A percentile compares a stretch with the other conserved stretches of the same genome.
phyloP scores from a whole-genome alignment of 805 yeast genomes.

The Pichia nakasei region DNA sequence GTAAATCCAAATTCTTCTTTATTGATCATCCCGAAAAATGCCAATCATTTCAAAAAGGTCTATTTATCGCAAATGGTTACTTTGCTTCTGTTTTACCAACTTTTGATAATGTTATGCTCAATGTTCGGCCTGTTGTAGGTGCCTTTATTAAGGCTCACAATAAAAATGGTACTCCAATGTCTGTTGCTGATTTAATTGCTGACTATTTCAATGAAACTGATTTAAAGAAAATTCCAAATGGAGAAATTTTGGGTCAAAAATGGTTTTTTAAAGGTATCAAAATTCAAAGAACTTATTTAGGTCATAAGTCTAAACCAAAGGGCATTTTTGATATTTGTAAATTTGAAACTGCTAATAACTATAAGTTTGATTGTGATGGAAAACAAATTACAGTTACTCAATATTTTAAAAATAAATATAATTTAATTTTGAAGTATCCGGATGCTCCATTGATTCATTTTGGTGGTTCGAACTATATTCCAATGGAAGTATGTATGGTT shows the following conservation, averaged over 20 bases:
- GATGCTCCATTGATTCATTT: conserved; percentile 21
- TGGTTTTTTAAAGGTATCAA: conserved; percentile 18
- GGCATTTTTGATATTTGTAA: conserved; percentile 17
- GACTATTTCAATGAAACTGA: conserved; percentile 17
- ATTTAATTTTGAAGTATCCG: conserved; percentile 19
- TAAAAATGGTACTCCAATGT: conserved; percentile 18
- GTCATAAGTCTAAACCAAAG: conserved; percentile 17
- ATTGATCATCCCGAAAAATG: conserved; percentile 18
- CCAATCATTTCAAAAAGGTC: conserved; percentile 20
- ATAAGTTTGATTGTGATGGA: conserved; percentile 19
- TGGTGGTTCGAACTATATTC: conserved; percentile 22
- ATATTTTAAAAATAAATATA: conserved; percentile 19
- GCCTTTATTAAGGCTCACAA: conserved; percentile 22
- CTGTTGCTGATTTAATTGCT: conserved; percentile 19
- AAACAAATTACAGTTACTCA: conserved; percentile 19
- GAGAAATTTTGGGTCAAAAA: conserved; percentile 8
- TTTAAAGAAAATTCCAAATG: conserved; percentile 8
- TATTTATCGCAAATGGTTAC: conserved; percentile 23
- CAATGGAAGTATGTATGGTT: conserved; percentile 22
- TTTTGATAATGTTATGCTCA: conserved; percentile 20
- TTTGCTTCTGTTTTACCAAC: conserved; percentile 24
- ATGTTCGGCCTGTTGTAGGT: conserved; percentile 23
- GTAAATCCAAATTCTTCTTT: conserved; percentile 18
- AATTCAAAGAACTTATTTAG: conserved; percentile 18
- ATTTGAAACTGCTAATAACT: conserved; percentile 15